phyloP scores from a whole-genome alignment of 352 stramenopile genomes.

The Globisporangium orthogonon region DNA sequence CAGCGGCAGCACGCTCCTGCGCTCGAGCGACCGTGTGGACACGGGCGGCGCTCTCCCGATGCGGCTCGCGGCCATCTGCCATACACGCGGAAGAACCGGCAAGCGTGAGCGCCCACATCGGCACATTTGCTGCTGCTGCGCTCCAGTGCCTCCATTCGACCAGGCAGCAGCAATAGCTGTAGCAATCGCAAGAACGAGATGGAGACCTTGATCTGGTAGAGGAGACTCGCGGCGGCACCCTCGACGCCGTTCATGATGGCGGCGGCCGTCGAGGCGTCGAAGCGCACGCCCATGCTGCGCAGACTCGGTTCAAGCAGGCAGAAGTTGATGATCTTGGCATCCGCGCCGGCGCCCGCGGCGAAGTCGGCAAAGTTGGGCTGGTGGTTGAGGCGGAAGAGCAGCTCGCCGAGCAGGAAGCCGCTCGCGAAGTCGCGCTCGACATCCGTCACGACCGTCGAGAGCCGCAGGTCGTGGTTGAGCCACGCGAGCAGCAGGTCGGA shows the following conservation, averaged over 20 bases:
- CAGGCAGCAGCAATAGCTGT: too few species aligned
- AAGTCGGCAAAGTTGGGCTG: constrained; percentile 86
- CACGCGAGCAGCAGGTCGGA: constrained; percentile 70
- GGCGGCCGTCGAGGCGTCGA: constrained; percentile 68
- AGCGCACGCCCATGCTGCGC: constrained; percentile 60
- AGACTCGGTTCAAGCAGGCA: constrained; percentile 78
- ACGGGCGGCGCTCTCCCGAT: constrained; percentile 37
- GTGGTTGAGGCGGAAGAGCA: constrained; percentile 85
- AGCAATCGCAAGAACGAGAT: too few species aligned
- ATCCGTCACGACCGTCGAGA: constrained; percentile 54
- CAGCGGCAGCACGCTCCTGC: constrained; percentile 36
- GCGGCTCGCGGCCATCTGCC: constrained; percentile 36
- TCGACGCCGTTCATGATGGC: constrained; percentile 78
- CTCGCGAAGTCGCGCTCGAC: constrained; percentile 77
- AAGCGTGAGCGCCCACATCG: neutral
- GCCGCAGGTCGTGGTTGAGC: constrained; percentile 79
- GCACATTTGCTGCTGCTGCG: neutral
- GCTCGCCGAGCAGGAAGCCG: constrained; percentile 81
- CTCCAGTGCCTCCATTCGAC: neutral
- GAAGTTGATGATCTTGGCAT: constrained; percentile 89
- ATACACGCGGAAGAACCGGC: neutral
- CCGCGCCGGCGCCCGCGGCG: constrained; percentile 50
- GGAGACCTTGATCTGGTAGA: constrained; percentile 85
- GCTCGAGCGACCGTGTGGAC: constrained; percentile 46
- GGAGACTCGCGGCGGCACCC: constrained; percentile 52